Evolutionary conservation across 306 rosid genomes (phyloP).

Genomic region (Mimosa pudica): DNA sequence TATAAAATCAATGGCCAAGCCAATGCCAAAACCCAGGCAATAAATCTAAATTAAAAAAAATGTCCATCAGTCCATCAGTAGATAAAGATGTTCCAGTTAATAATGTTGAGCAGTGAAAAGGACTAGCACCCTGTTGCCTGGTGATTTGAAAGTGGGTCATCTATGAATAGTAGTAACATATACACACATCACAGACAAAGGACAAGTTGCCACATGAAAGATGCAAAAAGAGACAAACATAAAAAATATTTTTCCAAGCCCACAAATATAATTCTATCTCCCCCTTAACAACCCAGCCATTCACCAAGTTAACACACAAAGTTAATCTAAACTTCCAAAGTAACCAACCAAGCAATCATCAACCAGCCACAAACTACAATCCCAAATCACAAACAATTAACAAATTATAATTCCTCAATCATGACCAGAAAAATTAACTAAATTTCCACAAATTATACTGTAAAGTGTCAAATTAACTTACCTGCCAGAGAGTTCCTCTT

Average conservation of each 20-base stretch:
- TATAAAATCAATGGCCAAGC: constrained; percentile 9
- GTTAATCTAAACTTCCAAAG: constrained; percentile 29
- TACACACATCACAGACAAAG: constrained; percentile 15
- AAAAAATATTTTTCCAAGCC: constrained; percentile 36
- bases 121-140: constrained; percentile 19
- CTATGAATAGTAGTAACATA: constrained; percentile 32
- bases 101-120: constrained; percentile 1
- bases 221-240: constrained; percentile 40
- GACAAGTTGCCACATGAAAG: constrained; percentile 35
- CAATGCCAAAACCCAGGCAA: constrained; percentile 29
- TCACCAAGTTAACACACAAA: constrained; percentile 26
- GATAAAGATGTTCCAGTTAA: constrained; percentile 30
- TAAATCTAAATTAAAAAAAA: constrained; percentile 22
- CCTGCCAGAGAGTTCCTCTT: constrained; percentile 73
- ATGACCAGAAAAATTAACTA: constrained; percentile 11
- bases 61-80: constrained; percentile 28
- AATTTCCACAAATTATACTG: not conserved
- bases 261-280: constrained; percentile 23
- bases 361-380: constrained; percentile 33
- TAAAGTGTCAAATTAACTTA: constrained; percentile 1
- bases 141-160: constrained; percentile 37
- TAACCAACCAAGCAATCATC: constrained; percentile 9
- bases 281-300: constrained; percentile 6
- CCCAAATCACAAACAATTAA: not conserved
- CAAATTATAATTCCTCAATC: constrained; percentile 1